A percentile compares a stretch with the other conserved stretches of the same genome.
phyloP scores from a whole-genome alignment of 495 filamentous ascomycete species.

The Neurospora sp. region DNA sequence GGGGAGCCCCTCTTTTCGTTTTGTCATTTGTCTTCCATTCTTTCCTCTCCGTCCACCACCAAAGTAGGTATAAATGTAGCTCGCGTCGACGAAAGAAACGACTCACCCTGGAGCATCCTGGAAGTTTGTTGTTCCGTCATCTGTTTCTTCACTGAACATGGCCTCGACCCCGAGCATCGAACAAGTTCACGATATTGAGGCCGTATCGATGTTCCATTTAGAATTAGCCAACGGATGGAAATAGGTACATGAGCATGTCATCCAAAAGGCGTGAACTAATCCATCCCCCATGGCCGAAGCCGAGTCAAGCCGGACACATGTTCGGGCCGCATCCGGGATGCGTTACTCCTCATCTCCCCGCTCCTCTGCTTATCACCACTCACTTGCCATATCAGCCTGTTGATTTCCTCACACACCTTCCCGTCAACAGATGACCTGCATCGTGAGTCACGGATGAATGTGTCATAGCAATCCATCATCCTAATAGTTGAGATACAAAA shows the following conservation, averaged over 20 bases:
- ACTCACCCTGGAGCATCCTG: background rate
- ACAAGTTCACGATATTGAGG: no score
- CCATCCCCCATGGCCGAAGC: background rate
- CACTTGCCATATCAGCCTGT: background rate
- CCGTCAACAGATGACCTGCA: background rate
- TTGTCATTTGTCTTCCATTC: background rate
- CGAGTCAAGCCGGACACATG: background rate
- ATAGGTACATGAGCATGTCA: background rate
- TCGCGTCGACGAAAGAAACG: background rate
- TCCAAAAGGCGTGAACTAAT: background rate
- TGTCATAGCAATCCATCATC: background rate
- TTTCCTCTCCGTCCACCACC: background rate
- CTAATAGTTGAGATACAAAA: no score
- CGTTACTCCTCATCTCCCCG: background rate
- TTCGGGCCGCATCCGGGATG: background rate
- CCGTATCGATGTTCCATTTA: no score
- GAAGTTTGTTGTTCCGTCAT: background rate
- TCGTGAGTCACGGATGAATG: background rate
- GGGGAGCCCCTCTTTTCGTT: background rate
- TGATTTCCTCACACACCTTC: background rate
- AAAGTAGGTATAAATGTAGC: background rate
- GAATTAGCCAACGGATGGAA: no score
- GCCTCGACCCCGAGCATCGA: no score
- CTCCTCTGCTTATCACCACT: background rate
- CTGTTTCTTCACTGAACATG: background rate